A percentile compares a stretch with the other conserved stretches of the same genome.
Evolutionary conservation across 495 filamentous ascomycete genomes (phyloP).

Genomic region (Podospora appendiculata): DNA sequence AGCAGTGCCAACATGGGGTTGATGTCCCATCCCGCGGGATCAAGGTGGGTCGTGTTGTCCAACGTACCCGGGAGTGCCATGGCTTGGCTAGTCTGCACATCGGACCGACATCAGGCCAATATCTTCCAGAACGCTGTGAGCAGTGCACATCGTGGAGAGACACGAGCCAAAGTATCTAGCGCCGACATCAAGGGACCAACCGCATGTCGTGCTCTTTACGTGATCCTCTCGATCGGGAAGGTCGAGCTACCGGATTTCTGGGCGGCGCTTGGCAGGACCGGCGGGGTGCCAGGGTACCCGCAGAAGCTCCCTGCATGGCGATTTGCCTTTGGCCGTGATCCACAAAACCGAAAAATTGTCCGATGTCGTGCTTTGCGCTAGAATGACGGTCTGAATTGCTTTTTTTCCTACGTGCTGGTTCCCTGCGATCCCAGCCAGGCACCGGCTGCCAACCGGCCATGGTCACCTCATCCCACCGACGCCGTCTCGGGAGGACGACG

Average conservation of each 20-base stretch:
- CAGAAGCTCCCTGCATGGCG: no score
- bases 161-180: neutral
- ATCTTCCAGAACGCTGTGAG: neutral
- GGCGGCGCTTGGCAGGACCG: neutral
- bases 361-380: conserved; percentile 28
- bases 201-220: neutral
- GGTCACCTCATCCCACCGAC: neutral
- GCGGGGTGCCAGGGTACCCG: no score
- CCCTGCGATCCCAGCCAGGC: neutral
- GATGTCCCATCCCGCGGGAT: no score
- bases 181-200: conserved; percentile 1
- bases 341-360: conserved; percentile 1
- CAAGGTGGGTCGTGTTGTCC: no score
- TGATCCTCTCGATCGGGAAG: conserved; percentile 6
- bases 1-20: no score
- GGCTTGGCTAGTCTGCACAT: neutral
- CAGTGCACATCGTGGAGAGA: neutral
- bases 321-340: neutral
- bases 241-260: conserved; percentile 1
- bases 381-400: conserved; percentile 13
- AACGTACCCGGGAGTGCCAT: neutral
- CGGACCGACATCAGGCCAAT: neutral
- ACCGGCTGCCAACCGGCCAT: neutral
- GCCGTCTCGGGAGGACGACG: no score
- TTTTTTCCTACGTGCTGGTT: conserved; percentile 5